phyloP scores from a whole-genome alignment of 1,139 yeast genomes.

The Geotrichum histeridarum region DNA sequence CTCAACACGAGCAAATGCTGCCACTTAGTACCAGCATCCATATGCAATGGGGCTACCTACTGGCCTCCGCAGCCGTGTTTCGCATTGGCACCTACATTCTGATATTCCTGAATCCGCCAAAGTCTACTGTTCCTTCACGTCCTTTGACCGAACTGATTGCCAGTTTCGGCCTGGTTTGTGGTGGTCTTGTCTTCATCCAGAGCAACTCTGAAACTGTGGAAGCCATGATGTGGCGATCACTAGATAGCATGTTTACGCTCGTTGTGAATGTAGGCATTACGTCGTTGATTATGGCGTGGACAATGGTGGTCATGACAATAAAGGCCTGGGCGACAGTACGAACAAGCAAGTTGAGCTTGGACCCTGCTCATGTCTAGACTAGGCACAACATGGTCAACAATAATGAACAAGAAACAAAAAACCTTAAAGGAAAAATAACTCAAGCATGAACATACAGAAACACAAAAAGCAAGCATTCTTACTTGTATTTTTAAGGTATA shows the following conservation, averaged over 20 bases:
- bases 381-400: background rate
- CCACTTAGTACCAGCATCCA: slow-evolving; percentile 72
- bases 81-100: slow-evolving; percentile 64
- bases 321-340: slow-evolving; percentile 32
- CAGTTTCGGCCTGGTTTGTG: slow-evolving; percentile 73
- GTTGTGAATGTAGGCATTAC: slow-evolving; percentile 77
- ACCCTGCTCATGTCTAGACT: background rate
- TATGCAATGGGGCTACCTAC: slow-evolving; percentile 83
- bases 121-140: slow-evolving; percentile 47
- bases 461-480: no score
- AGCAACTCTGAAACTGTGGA: slow-evolving; percentile 79
- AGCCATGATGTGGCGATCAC: slow-evolving; percentile 79
- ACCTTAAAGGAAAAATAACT: background rate
- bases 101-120: slow-evolving; percentile 49
- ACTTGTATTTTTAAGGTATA: no score
- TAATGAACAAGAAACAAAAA: background rate
- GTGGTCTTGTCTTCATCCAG: slow-evolving; percentile 90
- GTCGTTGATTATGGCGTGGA: slow-evolving; percentile 86
- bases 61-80: slow-evolving; percentile 72
- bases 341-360: background rate
- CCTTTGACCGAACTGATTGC: slow-evolving; percentile 84
- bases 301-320: slow-evolving; percentile 63
- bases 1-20: slow-evolving; percentile 85
- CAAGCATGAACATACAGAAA: background rate
- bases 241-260: slow-evolving; percentile 84